Evolutionary conservation across 2,329 filamentous ascomycete species (phyloP).

Genomic region (Ophiostoma australiae): DNA sequence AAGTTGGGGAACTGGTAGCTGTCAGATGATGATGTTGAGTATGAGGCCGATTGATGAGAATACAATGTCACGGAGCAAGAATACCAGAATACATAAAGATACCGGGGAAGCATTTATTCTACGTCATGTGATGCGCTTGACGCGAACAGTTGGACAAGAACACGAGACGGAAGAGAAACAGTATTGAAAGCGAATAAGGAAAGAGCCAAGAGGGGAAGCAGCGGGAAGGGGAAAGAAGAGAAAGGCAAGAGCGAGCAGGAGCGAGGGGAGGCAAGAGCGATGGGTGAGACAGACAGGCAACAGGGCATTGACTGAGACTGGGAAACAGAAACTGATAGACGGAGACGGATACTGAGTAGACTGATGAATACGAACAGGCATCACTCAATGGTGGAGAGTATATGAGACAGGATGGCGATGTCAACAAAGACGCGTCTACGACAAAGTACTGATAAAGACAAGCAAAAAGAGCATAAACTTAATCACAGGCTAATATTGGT

Average conservation of each 20-base stretch:
- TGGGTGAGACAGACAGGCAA: constrained; percentile 3
- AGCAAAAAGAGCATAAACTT: background rate
- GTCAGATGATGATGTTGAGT: background rate
- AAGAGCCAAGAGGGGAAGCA: background rate
- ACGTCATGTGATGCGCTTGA: background rate
- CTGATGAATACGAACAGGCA: background rate
- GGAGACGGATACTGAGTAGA: background rate
- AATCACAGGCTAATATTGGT: background rate
- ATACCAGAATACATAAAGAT: too few species aligned
- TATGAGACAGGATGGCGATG: constrained; percentile 13
- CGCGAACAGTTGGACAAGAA: background rate
- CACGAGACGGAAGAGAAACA: constrained; percentile 1
- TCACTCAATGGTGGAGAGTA: background rate
- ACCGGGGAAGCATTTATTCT: background rate
- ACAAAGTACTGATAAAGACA: background rate
- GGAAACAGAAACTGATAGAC: background rate
- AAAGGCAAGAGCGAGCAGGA: background rate
- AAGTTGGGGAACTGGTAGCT: background rate
- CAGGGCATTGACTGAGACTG: constrained; percentile 1
- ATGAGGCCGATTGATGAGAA: background rate
- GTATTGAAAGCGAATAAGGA: background rate
- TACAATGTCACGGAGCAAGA: too few species aligned
- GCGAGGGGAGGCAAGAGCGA: background rate
- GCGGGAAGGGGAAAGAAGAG: background rate
- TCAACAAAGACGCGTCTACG: constrained; percentile 3